Conservation (phyloP, 495 filamentous ascomycete species). For the Neurospora terricola region DNA sequence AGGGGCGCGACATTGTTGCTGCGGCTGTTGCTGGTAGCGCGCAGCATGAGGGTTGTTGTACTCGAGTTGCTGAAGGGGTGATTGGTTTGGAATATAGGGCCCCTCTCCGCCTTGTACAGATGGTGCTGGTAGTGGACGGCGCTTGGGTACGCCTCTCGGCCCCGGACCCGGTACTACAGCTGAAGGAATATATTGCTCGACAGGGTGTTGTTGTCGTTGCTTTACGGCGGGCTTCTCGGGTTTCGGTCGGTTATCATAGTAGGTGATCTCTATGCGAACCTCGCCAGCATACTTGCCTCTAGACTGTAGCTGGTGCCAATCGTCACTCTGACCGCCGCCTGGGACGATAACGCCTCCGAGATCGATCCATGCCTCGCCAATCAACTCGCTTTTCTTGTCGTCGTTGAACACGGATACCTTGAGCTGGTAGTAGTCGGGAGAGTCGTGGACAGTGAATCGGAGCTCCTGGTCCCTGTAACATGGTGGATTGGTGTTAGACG, state of each 20-base stretch:
- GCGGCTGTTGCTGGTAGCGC: constrained; percentile 24
- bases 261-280: constrained; percentile 90
- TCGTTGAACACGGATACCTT: constrained; percentile 97
- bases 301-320: constrained; percentile 80
- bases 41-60: constrained; percentile 29
- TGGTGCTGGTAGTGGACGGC: constrained; percentile 62
- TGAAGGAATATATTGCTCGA: neutral
- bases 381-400: constrained; percentile 90
- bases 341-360: constrained; percentile 70
- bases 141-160: constrained; percentile 42
- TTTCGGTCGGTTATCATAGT: constrained; percentile 82
- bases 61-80: constrained; percentile 33
- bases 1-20: constrained; percentile 20
- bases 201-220: constrained; percentile 17
- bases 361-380: constrained; percentile 85
- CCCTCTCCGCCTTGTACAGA: constrained; percentile 13
- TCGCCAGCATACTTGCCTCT: constrained; percentile 92
- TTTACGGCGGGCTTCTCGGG: constrained; percentile 51
- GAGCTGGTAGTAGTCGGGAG: constrained; percentile 84
- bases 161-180: constrained; percentile 24
- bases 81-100: constrained; percentile 26
- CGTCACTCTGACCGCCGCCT: constrained; percentile 84
- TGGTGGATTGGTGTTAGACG: constrained; percentile 3
- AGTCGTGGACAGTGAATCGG: constrained; percentile 91
- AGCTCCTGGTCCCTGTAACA: constrained; percentile 84